Conservation (phyloP, 148 eudicot species). For the Cornus florida region DNA sequence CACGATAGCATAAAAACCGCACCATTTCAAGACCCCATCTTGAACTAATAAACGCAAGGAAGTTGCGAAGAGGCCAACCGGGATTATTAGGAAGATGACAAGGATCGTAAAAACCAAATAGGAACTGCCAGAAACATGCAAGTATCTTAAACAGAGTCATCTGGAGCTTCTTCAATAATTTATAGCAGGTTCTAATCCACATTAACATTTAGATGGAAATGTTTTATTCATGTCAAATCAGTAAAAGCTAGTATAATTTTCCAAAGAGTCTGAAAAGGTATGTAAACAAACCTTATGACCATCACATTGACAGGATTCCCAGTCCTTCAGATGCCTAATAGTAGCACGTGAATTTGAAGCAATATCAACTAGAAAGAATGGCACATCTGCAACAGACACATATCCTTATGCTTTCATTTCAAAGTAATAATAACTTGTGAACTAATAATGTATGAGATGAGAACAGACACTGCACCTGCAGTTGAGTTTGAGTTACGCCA, state of each 20-base stretch:
- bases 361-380: conserved; percentile 69
- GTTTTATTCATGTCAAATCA: neutral
- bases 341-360: conserved; percentile 54
- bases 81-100: conserved; percentile 78
- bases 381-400: conserved; percentile 53
- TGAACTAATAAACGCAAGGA: conserved; percentile 55
- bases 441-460: neutral
- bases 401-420: conserved; percentile 12
- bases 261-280: conserved; percentile 6
- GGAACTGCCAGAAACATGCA: conserved; percentile 44
- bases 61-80: conserved; percentile 96
- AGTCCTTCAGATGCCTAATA: conserved; percentile 71
- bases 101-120: conserved; percentile 96
- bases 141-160: conserved; percentile 12
- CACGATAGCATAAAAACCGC: conserved; percentile 84
- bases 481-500: conserved; percentile 78
- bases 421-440: neutral
- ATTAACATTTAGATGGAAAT: too few species aligned
- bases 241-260: conserved; percentile 1
- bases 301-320: conserved; percentile 63
- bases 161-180: neutral
- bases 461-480: conserved; percentile 44
- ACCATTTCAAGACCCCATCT: conserved; percentile 69
- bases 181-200: conserved; percentile 2
- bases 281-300: conserved; percentile 56